Conservation (phyloP, 805 yeast genomes). For the Wickerhamomyces chambardii region DNA sequence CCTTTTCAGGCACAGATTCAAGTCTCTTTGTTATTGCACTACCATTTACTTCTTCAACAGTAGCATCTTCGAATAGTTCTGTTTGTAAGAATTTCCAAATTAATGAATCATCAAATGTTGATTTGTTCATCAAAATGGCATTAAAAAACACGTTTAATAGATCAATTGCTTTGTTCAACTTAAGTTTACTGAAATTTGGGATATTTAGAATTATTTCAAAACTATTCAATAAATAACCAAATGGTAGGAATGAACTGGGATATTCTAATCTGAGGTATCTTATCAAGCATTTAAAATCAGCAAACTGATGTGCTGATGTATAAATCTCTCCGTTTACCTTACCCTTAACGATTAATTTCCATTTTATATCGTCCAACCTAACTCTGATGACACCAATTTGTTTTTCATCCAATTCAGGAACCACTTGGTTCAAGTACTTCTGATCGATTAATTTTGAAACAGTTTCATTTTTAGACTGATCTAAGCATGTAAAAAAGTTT, state of each 20-base stretch:
- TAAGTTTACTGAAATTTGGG: conserved; percentile 29
- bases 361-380: conserved; percentile 19
- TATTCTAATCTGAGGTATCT: conserved; percentile 25
- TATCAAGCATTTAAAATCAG: conserved; percentile 23
- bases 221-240: conserved; percentile 12
- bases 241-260: conserved; percentile 24
- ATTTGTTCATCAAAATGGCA: conserved; percentile 29
- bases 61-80: conserved; percentile 7
- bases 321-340: conserved; percentile 3
- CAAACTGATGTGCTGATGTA: conserved; percentile 17
- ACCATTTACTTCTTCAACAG: background rate
- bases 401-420: conserved; percentile 13
- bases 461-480: conserved; percentile 30
- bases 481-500: conserved; percentile 28
- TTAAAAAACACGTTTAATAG: conserved; percentile 40
- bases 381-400: conserved; percentile 25
- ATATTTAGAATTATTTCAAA: conserved; percentile 14
- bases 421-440: conserved; percentile 10
- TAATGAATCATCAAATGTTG: conserved; percentile 24
- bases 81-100: conserved; percentile 29
- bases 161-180: conserved; percentile 37
- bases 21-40: conserved; percentile 9
- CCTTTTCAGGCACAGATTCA: conserved; percentile 1
- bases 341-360: conserved; percentile 20
- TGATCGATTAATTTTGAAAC: conserved; percentile 27